Conservation (phyloP, 1,284 basidiomycete species). For the Cystobasidium sp. region DNA sequence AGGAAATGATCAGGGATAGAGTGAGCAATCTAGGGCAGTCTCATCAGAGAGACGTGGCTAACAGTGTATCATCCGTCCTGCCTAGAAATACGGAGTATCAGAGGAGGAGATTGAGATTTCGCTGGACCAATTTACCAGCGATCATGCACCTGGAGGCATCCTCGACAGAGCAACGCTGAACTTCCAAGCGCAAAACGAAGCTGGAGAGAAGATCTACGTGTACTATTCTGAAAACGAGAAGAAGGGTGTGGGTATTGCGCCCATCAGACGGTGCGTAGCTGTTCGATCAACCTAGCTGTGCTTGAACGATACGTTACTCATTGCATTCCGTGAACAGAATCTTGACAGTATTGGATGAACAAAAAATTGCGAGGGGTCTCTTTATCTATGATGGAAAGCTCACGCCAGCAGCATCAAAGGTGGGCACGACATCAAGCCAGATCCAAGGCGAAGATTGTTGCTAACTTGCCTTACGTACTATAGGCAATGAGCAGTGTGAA, state of each 20-base stretch:
- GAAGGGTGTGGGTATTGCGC: conserved; percentile 78
- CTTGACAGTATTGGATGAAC: conserved; percentile 82
- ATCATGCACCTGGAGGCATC: conserved; percentile 62
- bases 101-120: conserved; percentile 89
- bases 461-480: background rate
- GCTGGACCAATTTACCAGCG: conserved; percentile 70
- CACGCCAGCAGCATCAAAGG: conserved; percentile 92
- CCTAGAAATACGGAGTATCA: conserved; percentile 63
- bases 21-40: conserved; percentile 50
- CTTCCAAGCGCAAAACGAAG: conserved; percentile 74
- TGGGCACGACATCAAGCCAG: conserved; percentile 27
- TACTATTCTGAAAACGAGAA: conserved; percentile 92
- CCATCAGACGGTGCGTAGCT: conserved; percentile 83
- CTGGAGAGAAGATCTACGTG: conserved; percentile 84
- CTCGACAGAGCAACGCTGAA: conserved; percentile 68
- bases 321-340: conserved; percentile 64
- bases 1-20: conserved; percentile 93
- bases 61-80: conserved; percentile 2
- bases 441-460: background rate
- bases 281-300: background rate
- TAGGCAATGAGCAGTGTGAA: conserved; percentile 70
- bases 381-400: conserved; percentile 96
- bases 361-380: conserved; percentile 85
- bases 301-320: background rate
- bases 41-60: conserved; percentile 38